These are phyloP conservation scores for Cystobasidium slooffiae DNA, from an alignment of 1,284 basidiomycete species.

Conservation along the genomic window DNA sequence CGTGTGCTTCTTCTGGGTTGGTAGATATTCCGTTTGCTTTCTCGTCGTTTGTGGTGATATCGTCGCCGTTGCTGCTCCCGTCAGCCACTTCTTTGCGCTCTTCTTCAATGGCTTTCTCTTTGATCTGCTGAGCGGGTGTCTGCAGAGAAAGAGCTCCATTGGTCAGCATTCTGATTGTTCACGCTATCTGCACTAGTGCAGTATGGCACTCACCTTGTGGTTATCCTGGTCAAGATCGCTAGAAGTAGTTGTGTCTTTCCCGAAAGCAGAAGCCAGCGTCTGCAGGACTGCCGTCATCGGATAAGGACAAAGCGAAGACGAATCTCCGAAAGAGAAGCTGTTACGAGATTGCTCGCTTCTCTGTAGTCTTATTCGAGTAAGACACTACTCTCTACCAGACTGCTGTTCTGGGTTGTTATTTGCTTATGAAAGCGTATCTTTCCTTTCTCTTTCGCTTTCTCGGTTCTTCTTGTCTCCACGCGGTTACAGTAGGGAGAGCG, in stretches of 20 bases:
- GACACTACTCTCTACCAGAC: too few relatives aligned
- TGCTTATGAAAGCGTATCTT: conserved; percentile 1
- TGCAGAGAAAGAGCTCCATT: conserved; percentile 1
- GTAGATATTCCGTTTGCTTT: conserved; percentile 24
- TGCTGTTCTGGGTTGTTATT: too few relatives aligned
- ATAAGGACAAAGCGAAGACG: too few relatives aligned
- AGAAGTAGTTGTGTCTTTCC: conserved; percentile 5
- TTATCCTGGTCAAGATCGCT: neutral
- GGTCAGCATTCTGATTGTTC: neutral
- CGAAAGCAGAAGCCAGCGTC: neutral
- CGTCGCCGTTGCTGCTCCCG: conserved; percentile 21
- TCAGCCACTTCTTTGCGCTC: conserved; percentile 25
- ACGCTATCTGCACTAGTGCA: neutral
- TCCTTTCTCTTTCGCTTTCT: neutral
- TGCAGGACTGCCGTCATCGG: conserved; percentile 5
- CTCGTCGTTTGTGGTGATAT: neutral
- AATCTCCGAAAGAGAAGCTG: too few relatives aligned
- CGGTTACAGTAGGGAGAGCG: neutral
- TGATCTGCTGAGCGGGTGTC: conserved; percentile 40
- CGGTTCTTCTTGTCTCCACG: neutral
- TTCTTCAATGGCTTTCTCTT: conserved; percentile 27
- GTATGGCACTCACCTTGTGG: neutral
- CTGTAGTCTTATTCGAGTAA: too few relatives aligned
- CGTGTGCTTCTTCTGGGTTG: conserved; percentile 38
- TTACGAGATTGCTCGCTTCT: too few relatives aligned